phyloP scores from a whole-genome alignment of 2,329 filamentous ascomycete genomes.

The Microdochium bolleyi region DNA sequence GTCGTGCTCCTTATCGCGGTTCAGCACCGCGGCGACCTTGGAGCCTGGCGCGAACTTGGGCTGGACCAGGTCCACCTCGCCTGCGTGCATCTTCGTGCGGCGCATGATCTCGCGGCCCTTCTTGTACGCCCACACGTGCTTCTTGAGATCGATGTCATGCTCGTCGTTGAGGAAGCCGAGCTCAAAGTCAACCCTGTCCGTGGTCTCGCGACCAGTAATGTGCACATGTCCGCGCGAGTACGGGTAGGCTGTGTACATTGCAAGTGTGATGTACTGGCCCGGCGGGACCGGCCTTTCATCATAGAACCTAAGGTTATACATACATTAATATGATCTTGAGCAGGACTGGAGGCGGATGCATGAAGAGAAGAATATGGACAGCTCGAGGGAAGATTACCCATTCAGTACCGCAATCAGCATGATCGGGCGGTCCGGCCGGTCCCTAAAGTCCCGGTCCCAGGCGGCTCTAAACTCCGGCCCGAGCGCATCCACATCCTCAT shows the following conservation, averaged over 20 bases:
- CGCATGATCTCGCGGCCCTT: constrained; percentile 53
- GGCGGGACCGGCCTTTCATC: constrained; percentile 11
- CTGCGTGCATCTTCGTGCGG: constrained; percentile 41
- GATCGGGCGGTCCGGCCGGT: constrained; percentile 13
- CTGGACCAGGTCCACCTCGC: constrained; percentile 34
- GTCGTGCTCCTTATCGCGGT: constrained; percentile 26
- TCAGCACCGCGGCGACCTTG: constrained; percentile 24
- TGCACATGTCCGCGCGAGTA: constrained; percentile 53
- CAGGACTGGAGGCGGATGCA: too few relatives aligned
- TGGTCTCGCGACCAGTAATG: constrained; percentile 36
- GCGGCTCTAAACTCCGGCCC: constrained; percentile 38
- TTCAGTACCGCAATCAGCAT: constrained; percentile 11
- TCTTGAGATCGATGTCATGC: constrained; percentile 45
- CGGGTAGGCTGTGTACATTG: constrained; percentile 48
- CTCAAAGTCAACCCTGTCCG: constrained; percentile 44
- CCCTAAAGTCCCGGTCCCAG: constrained; percentile 42
- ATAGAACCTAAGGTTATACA: background rate
- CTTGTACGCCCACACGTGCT: constrained; percentile 57
- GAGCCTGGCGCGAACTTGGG: constrained; percentile 34
- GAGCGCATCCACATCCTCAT: constrained; percentile 40
- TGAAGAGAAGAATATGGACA: too few relatives aligned
- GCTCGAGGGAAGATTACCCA: too few relatives aligned
- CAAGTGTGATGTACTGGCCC: constrained; percentile 41
- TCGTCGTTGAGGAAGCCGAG: constrained; percentile 47
- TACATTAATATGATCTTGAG: too few relatives aligned